Conservation (phyloP, 2,329 filamentous ascomycete species). For the Epichloe amarillans region DNA sequence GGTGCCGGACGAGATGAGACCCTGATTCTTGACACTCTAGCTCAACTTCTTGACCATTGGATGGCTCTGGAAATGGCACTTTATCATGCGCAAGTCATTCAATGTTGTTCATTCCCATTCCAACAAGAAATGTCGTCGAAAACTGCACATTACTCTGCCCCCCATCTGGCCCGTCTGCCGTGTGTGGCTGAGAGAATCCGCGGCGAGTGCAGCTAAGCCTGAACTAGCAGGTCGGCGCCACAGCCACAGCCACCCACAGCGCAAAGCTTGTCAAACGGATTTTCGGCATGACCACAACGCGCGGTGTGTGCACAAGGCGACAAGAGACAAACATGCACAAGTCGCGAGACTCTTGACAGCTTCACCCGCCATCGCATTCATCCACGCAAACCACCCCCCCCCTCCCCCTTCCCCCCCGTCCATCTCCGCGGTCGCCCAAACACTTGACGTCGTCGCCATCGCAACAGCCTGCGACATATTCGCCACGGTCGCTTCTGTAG, state of each 20-base stretch:
- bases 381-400: background rate
- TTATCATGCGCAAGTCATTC: too few species aligned
- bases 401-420: background rate
- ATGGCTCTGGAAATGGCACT: too few species aligned
- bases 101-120: too few species aligned
- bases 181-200: background rate
- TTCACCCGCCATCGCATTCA: background rate
- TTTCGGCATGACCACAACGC: background rate
- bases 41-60: background rate
- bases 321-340: background rate
- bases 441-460: background rate
- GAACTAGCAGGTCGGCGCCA: background rate
- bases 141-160: too few species aligned
- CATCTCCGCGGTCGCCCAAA: background rate
- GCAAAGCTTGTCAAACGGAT: background rate
- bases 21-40: too few species aligned
- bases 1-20: background rate
- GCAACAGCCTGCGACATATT: too few species aligned
- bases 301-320: background rate
- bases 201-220: background rate
- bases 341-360: background rate
- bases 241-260: background rate
- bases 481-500: background rate
- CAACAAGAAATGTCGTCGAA: too few species aligned
- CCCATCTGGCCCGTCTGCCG: too few species aligned